Evolutionary conservation across 306 rosid genomes (phyloP), one percentile per base, ranked within the genome.

Genomic region (Cyamopsis tetragonoloba): DNA sequence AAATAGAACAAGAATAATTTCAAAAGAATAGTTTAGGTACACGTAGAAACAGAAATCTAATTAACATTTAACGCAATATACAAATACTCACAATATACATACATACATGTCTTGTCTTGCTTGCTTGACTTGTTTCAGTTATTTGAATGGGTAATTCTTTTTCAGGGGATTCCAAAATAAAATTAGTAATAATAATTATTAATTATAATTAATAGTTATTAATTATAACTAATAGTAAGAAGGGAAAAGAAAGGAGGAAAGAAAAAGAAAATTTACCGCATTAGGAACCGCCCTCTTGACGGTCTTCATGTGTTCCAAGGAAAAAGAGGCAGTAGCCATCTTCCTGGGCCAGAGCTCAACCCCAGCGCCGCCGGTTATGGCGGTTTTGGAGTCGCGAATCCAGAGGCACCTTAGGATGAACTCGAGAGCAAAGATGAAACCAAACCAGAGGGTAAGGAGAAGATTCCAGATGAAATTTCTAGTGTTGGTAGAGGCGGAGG

Each of bases 321-420:
- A 48, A 47, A 92, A 84, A 59, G 81, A 18, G 0, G 98, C 95
- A 4, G 95, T 87, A 5, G 80, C 96, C 1, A 92, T 71, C 71
- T 81, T 82, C 69, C 96, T 81, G 7, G 96, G 98, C 98, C 95
- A 92, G 3, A 82, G 87, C 80, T 92, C 93, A 76, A 87, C 92
- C 22, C 93, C 96, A 1, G 68, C 75, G 51, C 98, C 98, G 0
- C 98, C 98, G 8, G 67, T 44, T 3, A 92, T 63, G 37, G 62
- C 55, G n/a, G 95, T 77, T 66, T 78, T 73, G 44, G 56, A 74
- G 74, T 92, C 98, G 46, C 85, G 68, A 66, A 85, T 49, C 85
- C 92, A 92, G 20, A 86, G 32, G 32, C 77, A 20, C 57, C 86
- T 74, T 11, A 82, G 6, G 6, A 74, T 5, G 13, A 87, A 76